Conservation (phyloP, 2,329 filamentous ascomycete species). For the Didymella sp. region DNA sequence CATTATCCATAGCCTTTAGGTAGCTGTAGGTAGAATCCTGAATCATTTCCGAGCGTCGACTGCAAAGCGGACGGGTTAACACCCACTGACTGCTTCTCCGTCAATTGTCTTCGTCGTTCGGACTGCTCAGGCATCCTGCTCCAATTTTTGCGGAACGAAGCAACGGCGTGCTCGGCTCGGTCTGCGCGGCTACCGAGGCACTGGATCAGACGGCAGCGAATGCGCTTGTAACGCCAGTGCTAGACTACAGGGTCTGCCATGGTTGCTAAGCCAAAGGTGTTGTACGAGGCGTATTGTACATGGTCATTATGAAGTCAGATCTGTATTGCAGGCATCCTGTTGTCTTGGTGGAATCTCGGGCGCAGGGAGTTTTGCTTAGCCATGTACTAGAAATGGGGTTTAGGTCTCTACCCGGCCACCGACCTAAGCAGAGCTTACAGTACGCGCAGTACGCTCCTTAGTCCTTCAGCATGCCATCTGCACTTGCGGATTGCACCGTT, state of each 20-base stretch:
- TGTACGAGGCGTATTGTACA: neutral
- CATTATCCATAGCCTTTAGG: constrained; percentile 27
- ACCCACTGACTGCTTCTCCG: neutral
- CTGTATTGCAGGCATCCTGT: neutral
- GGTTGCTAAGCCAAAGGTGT: neutral
- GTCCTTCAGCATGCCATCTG: too few species aligned
- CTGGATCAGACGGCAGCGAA: constrained; percentile 1
- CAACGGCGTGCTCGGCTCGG: constrained; percentile 9
- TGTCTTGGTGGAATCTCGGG: neutral
- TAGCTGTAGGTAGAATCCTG: constrained; percentile 42
- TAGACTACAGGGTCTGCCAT: constrained; percentile 1
- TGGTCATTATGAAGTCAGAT: constrained; percentile 3
- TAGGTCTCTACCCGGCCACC: too few species aligned
- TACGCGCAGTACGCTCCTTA: too few species aligned
- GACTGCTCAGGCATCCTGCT: neutral
- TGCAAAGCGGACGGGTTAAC: neutral
- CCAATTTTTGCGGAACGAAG: neutral
- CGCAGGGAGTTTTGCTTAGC: neutral
- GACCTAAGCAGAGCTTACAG: too few species aligned
- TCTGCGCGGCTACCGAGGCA: constrained; percentile 7
- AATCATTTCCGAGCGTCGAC: constrained; percentile 4
- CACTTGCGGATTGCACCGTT: neutral
- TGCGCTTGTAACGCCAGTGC: neutral
- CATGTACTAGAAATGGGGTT: neutral
- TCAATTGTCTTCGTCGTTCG: neutral